Evolutionary conservation across 2,329 filamentous ascomycete genomes (phyloP).

Genomic region (Calonectria hawksworthii): DNA sequence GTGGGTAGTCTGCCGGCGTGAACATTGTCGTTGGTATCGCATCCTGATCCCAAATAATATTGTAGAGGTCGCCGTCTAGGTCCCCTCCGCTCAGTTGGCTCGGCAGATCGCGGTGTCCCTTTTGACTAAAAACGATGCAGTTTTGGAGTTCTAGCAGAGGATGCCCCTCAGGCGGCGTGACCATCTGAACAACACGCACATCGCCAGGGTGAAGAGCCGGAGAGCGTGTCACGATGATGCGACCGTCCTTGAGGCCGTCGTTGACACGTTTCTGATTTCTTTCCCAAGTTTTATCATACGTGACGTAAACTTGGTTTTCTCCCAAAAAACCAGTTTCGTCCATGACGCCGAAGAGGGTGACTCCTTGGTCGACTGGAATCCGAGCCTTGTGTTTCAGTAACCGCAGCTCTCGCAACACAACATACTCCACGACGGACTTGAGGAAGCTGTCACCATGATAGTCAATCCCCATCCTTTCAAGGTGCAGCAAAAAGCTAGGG

Average conservation of each 20-base stretch:
- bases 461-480: slow-evolving; percentile 71
- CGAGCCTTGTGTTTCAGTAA: slow-evolving; percentile 84
- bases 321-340: slow-evolving; percentile 80
- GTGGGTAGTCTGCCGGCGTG: slow-evolving; percentile 79
- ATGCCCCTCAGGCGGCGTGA: slow-evolving; percentile 71
- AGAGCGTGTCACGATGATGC: slow-evolving; percentile 79
- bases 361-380: slow-evolving; percentile 78
- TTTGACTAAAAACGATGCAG: slow-evolving; percentile 83
- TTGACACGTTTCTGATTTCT: slow-evolving; percentile 45
- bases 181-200: slow-evolving; percentile 75
- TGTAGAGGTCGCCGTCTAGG: slow-evolving; percentile 86
- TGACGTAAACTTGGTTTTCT: slow-evolving; percentile 78
- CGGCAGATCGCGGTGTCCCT: slow-evolving; percentile 80
- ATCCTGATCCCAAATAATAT: slow-evolving; percentile 79
- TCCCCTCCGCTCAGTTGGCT: slow-evolving; percentile 86
- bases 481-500: slow-evolving; percentile 71
- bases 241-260: slow-evolving; percentile 50
- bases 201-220: slow-evolving; percentile 88
- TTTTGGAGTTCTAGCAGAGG: slow-evolving; percentile 76
- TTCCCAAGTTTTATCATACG: slow-evolving; percentile 60
- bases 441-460: slow-evolving; percentile 80
- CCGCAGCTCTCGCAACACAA: slow-evolving; percentile 78
- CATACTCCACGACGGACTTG: slow-evolving; percentile 77
- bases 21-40: slow-evolving; percentile 61
- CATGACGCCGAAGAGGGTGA: slow-evolving; percentile 87